A percentile compares a stretch with the other conserved stretches of the same genome.
phyloP scores from a whole-genome alignment of 2,329 filamentous ascomycete species.

The Paecilomyces fulvus region DNA sequence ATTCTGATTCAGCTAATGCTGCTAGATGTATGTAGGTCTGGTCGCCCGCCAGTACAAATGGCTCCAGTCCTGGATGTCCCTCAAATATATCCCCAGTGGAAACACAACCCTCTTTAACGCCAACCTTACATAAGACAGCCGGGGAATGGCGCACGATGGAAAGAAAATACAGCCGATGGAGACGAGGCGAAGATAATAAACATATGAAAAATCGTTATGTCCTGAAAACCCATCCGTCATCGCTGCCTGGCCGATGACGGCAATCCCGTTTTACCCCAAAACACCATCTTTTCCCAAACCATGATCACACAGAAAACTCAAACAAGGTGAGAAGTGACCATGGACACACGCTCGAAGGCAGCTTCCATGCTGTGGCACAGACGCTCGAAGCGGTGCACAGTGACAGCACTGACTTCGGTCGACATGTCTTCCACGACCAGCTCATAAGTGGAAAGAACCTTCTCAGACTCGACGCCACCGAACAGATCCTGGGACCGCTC shows the following conservation, averaged over 20 bases:
- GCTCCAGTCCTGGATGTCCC: neutral
- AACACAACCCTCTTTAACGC: neutral
- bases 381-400: slow-evolving; percentile 25
- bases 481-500: slow-evolving; percentile 25
- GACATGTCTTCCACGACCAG: slow-evolving; percentile 46
- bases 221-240: slow-evolving; percentile 3
- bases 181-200: neutral
- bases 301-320: slow-evolving; percentile 18
- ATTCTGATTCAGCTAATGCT: neutral
- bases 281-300: slow-evolving; percentile 4
- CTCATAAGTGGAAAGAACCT: slow-evolving; percentile 54
- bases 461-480: slow-evolving; percentile 53
- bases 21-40: neutral
- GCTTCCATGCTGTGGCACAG: slow-evolving; percentile 34
- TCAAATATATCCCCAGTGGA: neutral
- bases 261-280: neutral
- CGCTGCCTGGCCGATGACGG: slow-evolving; percentile 1
- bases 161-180: neutral
- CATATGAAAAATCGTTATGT: neutral
- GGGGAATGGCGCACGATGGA: neutral
- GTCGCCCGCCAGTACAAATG: neutral
- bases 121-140: neutral
- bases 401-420: slow-evolving; percentile 15
- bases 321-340: slow-evolving; percentile 31
- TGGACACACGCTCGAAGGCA: slow-evolving; percentile 33